Conservation (phyloP, 2,329 filamentous ascomycete species). For the Aspergillus nomiae region DNA sequence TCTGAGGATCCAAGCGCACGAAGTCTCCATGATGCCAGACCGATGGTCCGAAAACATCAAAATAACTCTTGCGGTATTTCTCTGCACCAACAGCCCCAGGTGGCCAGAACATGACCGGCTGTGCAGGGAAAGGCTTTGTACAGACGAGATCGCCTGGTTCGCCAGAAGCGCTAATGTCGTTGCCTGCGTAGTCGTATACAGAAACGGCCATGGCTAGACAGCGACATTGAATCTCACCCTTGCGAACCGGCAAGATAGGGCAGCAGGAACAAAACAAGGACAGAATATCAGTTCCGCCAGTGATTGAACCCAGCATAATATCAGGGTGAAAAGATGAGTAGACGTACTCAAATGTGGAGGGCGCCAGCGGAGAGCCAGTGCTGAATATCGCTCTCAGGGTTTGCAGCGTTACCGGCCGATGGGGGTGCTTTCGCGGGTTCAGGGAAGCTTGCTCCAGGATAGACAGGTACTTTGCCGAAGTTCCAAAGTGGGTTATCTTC, state of each 20-base stretch:
- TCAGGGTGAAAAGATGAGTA: constrained; percentile 77
- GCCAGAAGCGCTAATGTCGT: constrained; percentile 60
- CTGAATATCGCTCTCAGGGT: constrained; percentile 84
- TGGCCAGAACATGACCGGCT: constrained; percentile 84
- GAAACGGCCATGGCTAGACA: constrained; percentile 77
- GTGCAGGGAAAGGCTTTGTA: constrained; percentile 80
- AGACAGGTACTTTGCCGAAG: constrained; percentile 89
- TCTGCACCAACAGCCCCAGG: constrained; percentile 65
- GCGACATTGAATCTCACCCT: constrained; percentile 75
- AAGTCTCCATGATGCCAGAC: constrained; percentile 96
- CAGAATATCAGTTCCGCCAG: constrained; percentile 94
- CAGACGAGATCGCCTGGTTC: constrained; percentile 88
- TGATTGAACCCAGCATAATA: constrained; percentile 91
- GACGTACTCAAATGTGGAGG: constrained; percentile 88
- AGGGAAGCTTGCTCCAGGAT: constrained; percentile 79
- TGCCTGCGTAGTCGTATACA: constrained; percentile 58
- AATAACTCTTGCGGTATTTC: constrained; percentile 86
- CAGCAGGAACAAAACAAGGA: constrained; percentile 89
- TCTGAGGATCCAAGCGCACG: constrained; percentile 68
- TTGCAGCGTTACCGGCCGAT: constrained; percentile 42
- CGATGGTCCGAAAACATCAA: constrained; percentile 71
- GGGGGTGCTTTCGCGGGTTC: constrained; percentile 57
- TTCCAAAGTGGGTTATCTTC: constrained; percentile 88
- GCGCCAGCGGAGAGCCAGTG: constrained; percentile 87
- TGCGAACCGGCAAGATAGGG: constrained; percentile 70